Base-by-base conservation (phyloP, 140 eudicot species). In the Erigeron philadelphicus region DNA sequence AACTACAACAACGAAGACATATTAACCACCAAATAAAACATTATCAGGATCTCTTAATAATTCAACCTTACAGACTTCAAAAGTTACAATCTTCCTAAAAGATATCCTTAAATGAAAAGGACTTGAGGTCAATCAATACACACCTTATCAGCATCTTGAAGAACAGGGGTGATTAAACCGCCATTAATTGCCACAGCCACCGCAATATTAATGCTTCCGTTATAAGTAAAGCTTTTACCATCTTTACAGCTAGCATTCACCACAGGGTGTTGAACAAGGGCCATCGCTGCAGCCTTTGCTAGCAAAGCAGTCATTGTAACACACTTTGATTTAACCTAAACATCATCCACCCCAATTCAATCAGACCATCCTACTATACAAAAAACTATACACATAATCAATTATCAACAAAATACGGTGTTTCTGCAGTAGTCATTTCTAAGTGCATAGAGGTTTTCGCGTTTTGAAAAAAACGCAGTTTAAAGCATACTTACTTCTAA, bases 261-360 rank as follows among this genome's bases (percentile, higher is more conserved):
- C 59, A 88, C 94, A 48, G 90, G 97, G 62, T 90, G 97, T 72
- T 88, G 97, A 70, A 66, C 94, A 72, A 90, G 81, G n/a, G 97
- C 95, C 95, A 90, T 83, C 50, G 97, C 97, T 5, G 87, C 95
- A 71, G 95, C 97, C 77, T 90, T 90, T 16, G 97, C 97, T 63
- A 90, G 80, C 87, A 90, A 84, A 0, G 94, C 95, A 16, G 95
- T 90, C 95, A 87, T 87, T 13, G 95, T 91, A 8, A 88, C 97
- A 80, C 97, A 96, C 84, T 91, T 91, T 3, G 83, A 76, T 81
- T 91, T 91, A 61, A 91, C 91, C 97, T 91, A 66, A 45, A 60
- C 72, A 61, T 17, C 75, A 50, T 52, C 61, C 70, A 40, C 46
- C 57, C 46, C 23, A 56, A 61, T 3, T 12, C 58, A 58, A 48